Percentiles rank a stretch among this genome's conserved stretches.
These are phyloP conservation scores for Dactylonectria estremocensis DNA, from an alignment of 2,329 filamentous ascomycete genomes.

Conservation along the genomic window DNA sequence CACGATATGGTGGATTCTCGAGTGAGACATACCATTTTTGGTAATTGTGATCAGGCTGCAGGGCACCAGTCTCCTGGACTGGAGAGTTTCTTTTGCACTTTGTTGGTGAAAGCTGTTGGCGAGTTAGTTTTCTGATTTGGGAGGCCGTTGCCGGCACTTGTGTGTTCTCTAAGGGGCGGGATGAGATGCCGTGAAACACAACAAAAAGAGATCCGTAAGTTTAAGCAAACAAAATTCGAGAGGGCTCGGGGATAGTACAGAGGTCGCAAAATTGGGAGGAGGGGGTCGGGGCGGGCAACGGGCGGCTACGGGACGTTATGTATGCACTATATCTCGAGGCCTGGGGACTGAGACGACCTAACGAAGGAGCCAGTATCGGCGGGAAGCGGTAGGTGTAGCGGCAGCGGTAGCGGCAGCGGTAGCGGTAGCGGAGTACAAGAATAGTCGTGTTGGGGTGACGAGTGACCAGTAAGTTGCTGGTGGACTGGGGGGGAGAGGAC, in stretches of 20 bases:
- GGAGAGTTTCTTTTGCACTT: constrained; percentile 22
- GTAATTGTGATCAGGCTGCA: constrained; percentile 34
- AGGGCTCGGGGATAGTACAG: constrained; percentile 52
- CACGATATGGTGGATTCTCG: not conserved
- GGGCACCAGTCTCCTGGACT: constrained; percentile 39
- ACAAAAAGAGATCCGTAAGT: constrained; percentile 36
- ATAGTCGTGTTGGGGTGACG: constrained; percentile 39
- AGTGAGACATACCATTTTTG: constrained; percentile 53
- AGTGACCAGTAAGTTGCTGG: constrained; percentile 21
- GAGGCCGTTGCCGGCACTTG: constrained; percentile 58
- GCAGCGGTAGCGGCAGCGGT: constrained; percentile 34
- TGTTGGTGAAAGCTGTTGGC: constrained; percentile 34
- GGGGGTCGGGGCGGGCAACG: constrained; percentile 52
- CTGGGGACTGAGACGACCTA: constrained; percentile 24
- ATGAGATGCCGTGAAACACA: constrained; percentile 49
- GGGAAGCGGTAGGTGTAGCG: constrained; percentile 39
- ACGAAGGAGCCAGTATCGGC: constrained; percentile 14
- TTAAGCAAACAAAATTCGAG: constrained; percentile 51
- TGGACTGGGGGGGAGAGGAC: constrained; percentile 30
- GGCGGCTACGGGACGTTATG: constrained; percentile 67
- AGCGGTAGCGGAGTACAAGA: constrained; percentile 43
- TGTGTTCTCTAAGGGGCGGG: constrained; percentile 42
- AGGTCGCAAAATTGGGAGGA: constrained; percentile 60
- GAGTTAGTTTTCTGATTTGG: constrained; percentile 42
- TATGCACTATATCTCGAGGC: constrained; percentile 54